phyloP scores from a whole-genome alignment of 306 rosid genomes.

The Fragaria ananassa region DNA sequence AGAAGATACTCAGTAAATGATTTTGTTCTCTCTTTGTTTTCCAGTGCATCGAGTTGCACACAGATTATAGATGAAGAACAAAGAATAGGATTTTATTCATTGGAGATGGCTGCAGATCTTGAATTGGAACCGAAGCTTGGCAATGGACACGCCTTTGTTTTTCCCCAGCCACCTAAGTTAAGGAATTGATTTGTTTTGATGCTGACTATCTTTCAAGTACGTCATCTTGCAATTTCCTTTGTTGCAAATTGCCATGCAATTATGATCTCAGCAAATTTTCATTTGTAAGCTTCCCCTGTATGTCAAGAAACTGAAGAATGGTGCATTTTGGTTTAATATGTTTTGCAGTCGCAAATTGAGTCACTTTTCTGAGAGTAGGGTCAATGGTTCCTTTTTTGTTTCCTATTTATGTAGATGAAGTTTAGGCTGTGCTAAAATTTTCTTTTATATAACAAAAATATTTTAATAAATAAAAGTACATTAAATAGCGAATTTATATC shows the following conservation, averaged over 20 bases:
- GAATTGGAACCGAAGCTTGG: conserved; percentile 91
- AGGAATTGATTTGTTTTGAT: conserved; percentile 6
- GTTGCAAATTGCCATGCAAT: conserved; percentile 10
- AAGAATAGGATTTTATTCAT: conserved; percentile 77
- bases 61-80: conserved; percentile 56
- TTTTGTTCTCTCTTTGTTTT: conserved; percentile 23
- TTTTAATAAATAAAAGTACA: no score
- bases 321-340: not conserved
- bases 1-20: conserved; percentile 14
- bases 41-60: conserved; percentile 93
- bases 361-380: not conserved
- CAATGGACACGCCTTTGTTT: conserved; percentile 72
- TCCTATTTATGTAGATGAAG: no score
- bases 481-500: no score
- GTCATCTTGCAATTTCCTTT: conserved; percentile 7
- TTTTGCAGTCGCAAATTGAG: not conserved
- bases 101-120: conserved; percentile 96
- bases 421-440: no score
- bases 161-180: conserved; percentile 89
- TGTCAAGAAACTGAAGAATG: not conserved
- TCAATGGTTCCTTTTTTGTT: not conserved
- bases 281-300: not conserved
- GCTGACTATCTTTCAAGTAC: conserved; percentile 10
- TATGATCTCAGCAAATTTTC: not conserved
- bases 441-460: no score